These are phyloP conservation scores for Cryptosporidium sp. DNA, from an alignment of 169 alveolate species.

Conservation along the genomic window DNA sequence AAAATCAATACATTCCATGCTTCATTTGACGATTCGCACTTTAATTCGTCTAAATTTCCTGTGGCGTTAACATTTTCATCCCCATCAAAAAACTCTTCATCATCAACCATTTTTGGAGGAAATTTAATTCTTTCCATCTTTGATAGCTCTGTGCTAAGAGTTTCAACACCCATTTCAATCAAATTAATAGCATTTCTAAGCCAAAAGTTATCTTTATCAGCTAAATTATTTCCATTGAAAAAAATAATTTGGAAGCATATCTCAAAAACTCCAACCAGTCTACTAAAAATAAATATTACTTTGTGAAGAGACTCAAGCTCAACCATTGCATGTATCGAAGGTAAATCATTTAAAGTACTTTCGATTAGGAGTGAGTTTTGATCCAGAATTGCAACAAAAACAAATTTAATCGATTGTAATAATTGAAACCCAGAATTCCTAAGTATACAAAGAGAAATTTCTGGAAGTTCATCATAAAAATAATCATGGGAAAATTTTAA, in stretches of 20 bases:
- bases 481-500: conserved; percentile 30
- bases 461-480: conserved; percentile 56
- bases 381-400: conserved; percentile 68
- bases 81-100: neutral
- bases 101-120: conserved; percentile 4
- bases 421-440: conserved; percentile 27
- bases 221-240: neutral
- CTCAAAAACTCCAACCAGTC: conserved; percentile 6
- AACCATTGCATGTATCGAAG: conserved; percentile 27
- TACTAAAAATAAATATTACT: conserved; percentile 7
- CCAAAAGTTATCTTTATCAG: conserved; percentile 37
- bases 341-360: conserved; percentile 9
- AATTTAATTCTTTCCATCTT: conserved; percentile 57
- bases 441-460: conserved; percentile 43
- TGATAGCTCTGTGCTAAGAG: conserved; percentile 37
- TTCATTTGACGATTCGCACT: neutral
- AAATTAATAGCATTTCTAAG: conserved; percentile 9
- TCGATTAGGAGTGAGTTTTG: conserved; percentile 51
- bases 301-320: conserved; percentile 51
- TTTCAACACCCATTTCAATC: conserved; percentile 30
- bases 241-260: conserved; percentile 21
- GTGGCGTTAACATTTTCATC: neutral
- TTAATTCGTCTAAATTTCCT: neutral
- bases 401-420: conserved; percentile 56
- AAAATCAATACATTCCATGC: conserved; percentile 1